Evolutionary conservation across 345 rosid genomes (phyloP).

Genomic region (Gossypium anomalum): DNA sequence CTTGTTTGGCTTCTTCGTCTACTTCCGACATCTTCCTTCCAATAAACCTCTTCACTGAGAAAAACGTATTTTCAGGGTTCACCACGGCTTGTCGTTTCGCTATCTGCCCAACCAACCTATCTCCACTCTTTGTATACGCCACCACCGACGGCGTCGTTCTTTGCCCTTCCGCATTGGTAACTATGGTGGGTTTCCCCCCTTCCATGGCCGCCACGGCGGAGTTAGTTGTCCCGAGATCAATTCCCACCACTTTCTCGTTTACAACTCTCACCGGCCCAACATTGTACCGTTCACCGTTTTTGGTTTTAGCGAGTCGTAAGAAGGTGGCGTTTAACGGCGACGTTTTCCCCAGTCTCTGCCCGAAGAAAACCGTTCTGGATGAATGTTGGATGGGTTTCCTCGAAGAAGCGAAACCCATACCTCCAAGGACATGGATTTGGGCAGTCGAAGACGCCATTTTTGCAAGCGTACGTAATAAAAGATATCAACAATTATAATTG

Average conservation of each 20-base stretch:
- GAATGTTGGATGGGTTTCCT: too few relatives aligned
- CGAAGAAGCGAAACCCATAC: too few relatives aligned
- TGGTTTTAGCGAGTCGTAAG: background rate
- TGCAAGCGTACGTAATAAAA: too few relatives aligned
- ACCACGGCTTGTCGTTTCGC: slow-evolving; percentile 96
- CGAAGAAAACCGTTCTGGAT: too few relatives aligned
- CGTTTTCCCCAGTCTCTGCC: too few relatives aligned
- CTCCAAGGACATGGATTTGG: too few relatives aligned
- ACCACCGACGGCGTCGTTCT: slow-evolving; percentile 98
- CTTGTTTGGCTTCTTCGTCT: slow-evolving; percentile 92
- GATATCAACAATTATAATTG: too few relatives aligned
- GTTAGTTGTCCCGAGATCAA: slow-evolving; percentile 92
- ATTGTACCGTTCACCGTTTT: slow-evolving; percentile 24
- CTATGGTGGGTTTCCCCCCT: slow-evolving; percentile 96
- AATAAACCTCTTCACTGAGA: slow-evolving; percentile 94
- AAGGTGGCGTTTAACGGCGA: too few relatives aligned
- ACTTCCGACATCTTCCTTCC: slow-evolving; percentile 98
- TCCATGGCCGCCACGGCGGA: slow-evolving; percentile 99
- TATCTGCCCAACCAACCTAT: slow-evolving; percentile 89
- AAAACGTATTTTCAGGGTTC: slow-evolving; percentile 95
- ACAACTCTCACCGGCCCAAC: slow-evolving; percentile 62
- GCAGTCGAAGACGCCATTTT: too few relatives aligned
- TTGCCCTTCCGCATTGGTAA: slow-evolving; percentile 92
- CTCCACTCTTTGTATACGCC: slow-evolving; percentile 85
- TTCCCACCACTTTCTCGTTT: slow-evolving; percentile 88